These are phyloP conservation scores for Pseudohalonectria lignicola DNA, from an alignment of 2,329 filamentous ascomycete species.

Conservation along the genomic window DNA sequence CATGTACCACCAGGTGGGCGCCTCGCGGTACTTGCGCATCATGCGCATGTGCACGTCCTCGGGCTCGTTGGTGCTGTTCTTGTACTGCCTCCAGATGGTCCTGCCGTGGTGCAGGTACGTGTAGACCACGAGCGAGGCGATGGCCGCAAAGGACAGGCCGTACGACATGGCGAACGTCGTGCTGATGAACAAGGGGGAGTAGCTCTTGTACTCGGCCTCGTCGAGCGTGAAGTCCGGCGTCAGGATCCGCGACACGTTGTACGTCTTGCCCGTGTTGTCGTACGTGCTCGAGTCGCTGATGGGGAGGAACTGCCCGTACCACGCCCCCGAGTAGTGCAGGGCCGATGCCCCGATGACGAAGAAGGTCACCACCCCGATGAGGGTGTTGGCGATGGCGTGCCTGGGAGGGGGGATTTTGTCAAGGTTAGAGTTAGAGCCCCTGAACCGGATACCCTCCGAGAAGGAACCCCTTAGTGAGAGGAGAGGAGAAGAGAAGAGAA, in stretches of 20 bases:
- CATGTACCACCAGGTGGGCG: constrained; percentile 54
- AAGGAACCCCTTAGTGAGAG: neutral
- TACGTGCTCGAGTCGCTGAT: constrained; percentile 62
- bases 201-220: constrained; percentile 50
- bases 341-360: constrained; percentile 48
- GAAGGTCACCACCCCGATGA: constrained; percentile 56
- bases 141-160: constrained; percentile 61
- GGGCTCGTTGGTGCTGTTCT: constrained; percentile 45
- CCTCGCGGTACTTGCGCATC: constrained; percentile 52
- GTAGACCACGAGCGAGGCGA: constrained; percentile 58
- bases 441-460: neutral
- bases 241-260: constrained; percentile 55
- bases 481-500: neutral
- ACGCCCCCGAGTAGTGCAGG: constrained; percentile 55
- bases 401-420: constrained; percentile 14
- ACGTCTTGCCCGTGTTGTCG: constrained; percentile 54
- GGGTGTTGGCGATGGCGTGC: constrained; percentile 63
- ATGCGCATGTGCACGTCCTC: constrained; percentile 55
- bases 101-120: constrained; percentile 56
- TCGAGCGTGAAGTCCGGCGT: constrained; percentile 52
- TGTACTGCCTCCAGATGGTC: constrained; percentile 54
- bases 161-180: constrained; percentile 63
- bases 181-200: constrained; percentile 59
- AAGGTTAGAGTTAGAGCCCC: neutral
- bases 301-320: constrained; percentile 54